Evolutionary conservation across 2,329 filamentous ascomycete genomes (phyloP).

Genomic region (Diplodia corticola): DNA sequence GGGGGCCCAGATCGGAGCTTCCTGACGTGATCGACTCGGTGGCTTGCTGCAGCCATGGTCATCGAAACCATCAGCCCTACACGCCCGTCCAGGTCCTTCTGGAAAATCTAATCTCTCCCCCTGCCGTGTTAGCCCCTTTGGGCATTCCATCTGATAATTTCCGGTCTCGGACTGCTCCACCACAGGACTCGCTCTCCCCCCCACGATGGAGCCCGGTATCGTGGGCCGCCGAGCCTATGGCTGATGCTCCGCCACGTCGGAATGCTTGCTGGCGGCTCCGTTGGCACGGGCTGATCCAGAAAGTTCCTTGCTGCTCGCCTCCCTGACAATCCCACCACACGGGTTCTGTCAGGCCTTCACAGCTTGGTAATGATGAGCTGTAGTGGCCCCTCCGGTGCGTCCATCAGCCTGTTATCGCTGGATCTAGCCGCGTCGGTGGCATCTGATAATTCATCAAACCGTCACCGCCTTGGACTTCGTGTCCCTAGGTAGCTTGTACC

Average conservation of each 20-base stretch:
- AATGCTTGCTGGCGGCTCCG: neutral
- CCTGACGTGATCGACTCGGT: constrained; percentile 3
- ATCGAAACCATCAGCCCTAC: constrained; percentile 14
- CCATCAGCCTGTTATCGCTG: constrained; percentile 15
- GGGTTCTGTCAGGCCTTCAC: neutral
- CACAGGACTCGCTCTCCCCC: neutral
- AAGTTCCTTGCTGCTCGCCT: neutral
- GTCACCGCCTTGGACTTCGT: constrained; percentile 1
- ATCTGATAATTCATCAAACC: constrained; percentile 16
- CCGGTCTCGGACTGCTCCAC: constrained; percentile 16
- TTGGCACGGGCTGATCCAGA: constrained; percentile 10
- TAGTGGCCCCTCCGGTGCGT: neutral
- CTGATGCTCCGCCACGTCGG: neutral
- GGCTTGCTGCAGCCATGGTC: neutral
- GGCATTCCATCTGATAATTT: constrained; percentile 15
- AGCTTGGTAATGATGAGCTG: constrained; percentile 10
- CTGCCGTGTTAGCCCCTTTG: neutral
- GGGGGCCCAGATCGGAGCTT: neutral
- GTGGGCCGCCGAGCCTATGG: constrained; percentile 13
- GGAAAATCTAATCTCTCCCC: constrained; percentile 14
- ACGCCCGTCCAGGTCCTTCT: neutral
- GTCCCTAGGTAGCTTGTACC: neutral
- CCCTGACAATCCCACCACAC: constrained; percentile 14
- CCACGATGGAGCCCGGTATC: neutral
- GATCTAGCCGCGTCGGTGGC: constrained; percentile 16